Evolutionary conservation across 306 rosid genomes (phyloP).

Genomic region (Vicia sativa): DNA sequence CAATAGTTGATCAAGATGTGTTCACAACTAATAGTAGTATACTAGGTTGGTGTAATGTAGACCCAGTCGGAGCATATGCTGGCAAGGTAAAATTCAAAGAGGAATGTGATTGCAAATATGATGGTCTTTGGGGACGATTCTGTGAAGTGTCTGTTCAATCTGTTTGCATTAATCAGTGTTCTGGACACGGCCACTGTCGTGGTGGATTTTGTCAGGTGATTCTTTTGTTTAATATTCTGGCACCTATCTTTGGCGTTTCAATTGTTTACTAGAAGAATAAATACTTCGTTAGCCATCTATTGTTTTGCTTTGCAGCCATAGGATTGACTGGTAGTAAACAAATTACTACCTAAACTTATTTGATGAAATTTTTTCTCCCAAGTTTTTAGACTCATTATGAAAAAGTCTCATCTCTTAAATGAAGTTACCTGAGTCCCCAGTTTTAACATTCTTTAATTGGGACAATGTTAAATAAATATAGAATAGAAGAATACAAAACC

Average conservation of each 20-base stretch:
- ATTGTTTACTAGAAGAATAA: slow-evolving; percentile 34
- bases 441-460: not conserved
- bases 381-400: slow-evolving; percentile 3
- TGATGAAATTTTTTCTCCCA: not conserved
- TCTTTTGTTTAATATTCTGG: slow-evolving; percentile 22
- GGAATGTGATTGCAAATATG: slow-evolving; percentile 91
- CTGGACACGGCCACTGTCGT: slow-evolving; percentile 80
- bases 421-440: not conserved
- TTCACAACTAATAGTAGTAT: slow-evolving; percentile 75
- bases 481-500: not conserved
- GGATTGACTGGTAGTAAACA: slow-evolving; percentile 20
- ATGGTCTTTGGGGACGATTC: slow-evolving; percentile 69
- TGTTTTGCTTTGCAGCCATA: slow-evolving; percentile 25
- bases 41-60: slow-evolving; percentile 96
- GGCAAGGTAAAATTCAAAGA: slow-evolving; percentile 69
- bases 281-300: slow-evolving; percentile 20
- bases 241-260: slow-evolving; percentile 21
- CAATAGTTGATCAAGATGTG: slow-evolving; percentile 70
- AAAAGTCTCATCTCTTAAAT: not conserved
- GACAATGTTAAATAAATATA: slow-evolving; percentile 3
- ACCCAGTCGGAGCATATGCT: slow-evolving; percentile 82
- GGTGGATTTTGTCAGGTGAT: slow-evolving; percentile 94
- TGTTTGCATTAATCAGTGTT: slow-evolving; percentile 89
- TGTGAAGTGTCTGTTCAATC: slow-evolving; percentile 82
- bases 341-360: slow-evolving; percentile 18